Base-by-base conservation (phyloP, 805 yeast genomes). In the Cyberlindnera maritima region DNA sequence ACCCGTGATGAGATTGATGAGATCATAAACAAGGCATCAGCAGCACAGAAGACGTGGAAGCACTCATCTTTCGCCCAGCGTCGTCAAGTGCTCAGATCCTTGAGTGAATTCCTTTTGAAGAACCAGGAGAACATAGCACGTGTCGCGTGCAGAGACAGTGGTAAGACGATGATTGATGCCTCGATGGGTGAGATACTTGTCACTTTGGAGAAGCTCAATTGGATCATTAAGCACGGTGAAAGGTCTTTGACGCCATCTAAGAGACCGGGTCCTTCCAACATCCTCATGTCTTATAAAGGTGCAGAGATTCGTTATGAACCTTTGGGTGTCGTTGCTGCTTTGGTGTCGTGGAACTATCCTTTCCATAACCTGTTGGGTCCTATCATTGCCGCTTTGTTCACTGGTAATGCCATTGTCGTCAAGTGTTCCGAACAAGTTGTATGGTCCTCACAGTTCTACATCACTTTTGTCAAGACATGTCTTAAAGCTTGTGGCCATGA, bases 291-390 rank as follows among this genome's bases (percentile, higher is more conserved):
- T 43, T 89, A 92, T 74, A 94, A 94, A 64, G 85, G 85, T 46
- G 98, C 97, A 4, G 94, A 92, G 66, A 92, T 94, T 15, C 75
- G 95, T 53, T 94, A 94, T 65, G 96, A 91, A 65, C 98, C 99
- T 1, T 67, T 92, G 46, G 86, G 84, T 13, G 88, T 86, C 12
- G 92, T 92, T 21, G 78, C 95, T 8, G 96, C 98, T 0, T 72
- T 94, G 50, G 88, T 94, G 1, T 88, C 96, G 3, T 94, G 99
- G 99, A 94, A 94, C 62, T 94, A 94, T 64, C 99, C 99, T 0
- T 83, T 94, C 66, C 99, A 94, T 64, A 94, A 94, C 65, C 70
- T 91, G 43, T 68, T 94, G 74, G 97, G 97, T 3, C 99, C 99
- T 1, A 74, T 94, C 2, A 81, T 91, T 47, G 95, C 98, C 2